phyloP scores from a whole-genome alignment of 208 protist genomes.

The Tetramitus jugosus region DNA sequence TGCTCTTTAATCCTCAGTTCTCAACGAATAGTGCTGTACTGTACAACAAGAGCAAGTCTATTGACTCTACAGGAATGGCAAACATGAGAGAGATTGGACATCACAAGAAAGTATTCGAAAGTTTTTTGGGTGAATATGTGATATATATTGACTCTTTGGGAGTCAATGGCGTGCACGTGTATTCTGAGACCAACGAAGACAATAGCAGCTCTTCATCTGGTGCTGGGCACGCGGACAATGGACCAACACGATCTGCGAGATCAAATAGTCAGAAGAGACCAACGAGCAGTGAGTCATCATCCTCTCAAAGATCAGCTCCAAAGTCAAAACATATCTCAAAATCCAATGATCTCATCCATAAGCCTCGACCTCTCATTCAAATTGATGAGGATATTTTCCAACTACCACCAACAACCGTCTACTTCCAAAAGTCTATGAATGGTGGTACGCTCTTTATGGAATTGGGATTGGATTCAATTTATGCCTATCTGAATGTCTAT shows the following conservation, averaged over 20 bases:
- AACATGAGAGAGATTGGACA: not conserved
- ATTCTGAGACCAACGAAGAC: not conserved
- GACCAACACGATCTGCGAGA: too few relatives aligned
- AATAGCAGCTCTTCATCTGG: not conserved
- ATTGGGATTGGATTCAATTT: slow-evolving; percentile 9
- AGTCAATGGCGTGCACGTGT: not conserved
- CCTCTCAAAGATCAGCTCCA: not conserved
- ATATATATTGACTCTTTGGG: slow-evolving; percentile 10
- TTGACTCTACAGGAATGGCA: too few relatives aligned
- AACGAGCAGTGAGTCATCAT: too few relatives aligned
- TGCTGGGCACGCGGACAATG: too few relatives aligned
- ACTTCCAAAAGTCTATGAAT: slow-evolving; percentile 14
- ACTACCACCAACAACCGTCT: not conserved
- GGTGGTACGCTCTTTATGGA: not conserved
- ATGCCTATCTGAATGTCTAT: slow-evolving; percentile 2
- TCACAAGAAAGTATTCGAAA: slow-evolving; percentile 13
- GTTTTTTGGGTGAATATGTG: slow-evolving; percentile 14
- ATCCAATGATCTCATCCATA: not conserved
- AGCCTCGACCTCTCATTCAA: not conserved
- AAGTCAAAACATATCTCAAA: not conserved
- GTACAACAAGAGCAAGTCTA: too few relatives aligned
- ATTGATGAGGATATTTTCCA: not conserved
- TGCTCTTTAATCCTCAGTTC: too few relatives aligned
- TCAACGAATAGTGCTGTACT: too few relatives aligned
- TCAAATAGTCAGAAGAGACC: too few relatives aligned